Evolutionary conservation across 805 yeast genomes (phyloP).

Genomic region (Zygosaccharomyces kombuchaensis): DNA sequence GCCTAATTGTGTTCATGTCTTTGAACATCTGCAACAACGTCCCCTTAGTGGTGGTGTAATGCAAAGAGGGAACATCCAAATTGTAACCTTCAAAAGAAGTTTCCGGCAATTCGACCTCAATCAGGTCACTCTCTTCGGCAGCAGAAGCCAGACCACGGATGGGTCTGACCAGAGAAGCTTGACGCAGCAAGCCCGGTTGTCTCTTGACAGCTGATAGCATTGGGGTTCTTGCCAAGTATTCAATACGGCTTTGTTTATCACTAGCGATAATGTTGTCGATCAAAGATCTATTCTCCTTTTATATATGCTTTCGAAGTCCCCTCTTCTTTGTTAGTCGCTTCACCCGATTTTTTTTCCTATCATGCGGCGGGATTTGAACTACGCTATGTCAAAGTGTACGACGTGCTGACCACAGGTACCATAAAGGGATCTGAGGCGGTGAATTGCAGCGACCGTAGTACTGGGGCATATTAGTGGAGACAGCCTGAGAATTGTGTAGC

Average conservation of each 20-base stretch:
- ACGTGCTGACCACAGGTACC: neutral
- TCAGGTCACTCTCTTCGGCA: slow-evolving; percentile 28
- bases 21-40: slow-evolving; percentile 88
- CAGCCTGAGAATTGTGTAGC: too few relatives aligned
- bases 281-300: neutral
- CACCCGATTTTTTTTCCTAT: slow-evolving; percentile 2
- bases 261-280: neutral
- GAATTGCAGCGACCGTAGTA: too few relatives aligned
- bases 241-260: neutral
- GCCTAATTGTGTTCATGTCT: slow-evolving; percentile 89
- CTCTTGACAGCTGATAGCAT: slow-evolving; percentile 14
- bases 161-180: neutral
- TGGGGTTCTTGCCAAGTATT: neutral
- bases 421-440: too few relatives aligned
- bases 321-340: slow-evolving; percentile 4
- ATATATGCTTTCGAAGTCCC: neutral
- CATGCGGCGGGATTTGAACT: slow-evolving; percentile 6
- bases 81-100: slow-evolving; percentile 81
- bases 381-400: slow-evolving; percentile 5
- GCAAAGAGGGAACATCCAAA: slow-evolving; percentile 66
- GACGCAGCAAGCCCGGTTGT: slow-evolving; percentile 5
- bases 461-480: too few relatives aligned
- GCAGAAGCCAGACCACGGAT: slow-evolving; percentile 21
- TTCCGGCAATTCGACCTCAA: slow-evolving; percentile 64
- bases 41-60: slow-evolving; percentile 74